Conservation (phyloP, 1,139 yeast genomes). For the Debaryomyces sp. region DNA sequence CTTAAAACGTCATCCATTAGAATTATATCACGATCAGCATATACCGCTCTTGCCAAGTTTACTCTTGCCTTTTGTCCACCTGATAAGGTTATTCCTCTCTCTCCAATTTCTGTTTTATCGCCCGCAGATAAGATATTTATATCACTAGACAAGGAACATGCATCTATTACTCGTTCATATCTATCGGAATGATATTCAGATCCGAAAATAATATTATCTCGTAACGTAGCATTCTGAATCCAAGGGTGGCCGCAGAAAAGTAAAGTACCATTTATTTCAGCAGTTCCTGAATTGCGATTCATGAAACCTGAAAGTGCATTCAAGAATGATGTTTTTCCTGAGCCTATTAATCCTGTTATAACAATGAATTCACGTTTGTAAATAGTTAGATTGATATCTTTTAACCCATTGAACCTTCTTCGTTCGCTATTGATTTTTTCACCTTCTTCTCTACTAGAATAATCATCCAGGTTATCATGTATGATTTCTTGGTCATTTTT, state of each 20-base stretch:
- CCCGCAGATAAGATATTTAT: conserved; percentile 44
- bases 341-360: conserved; percentile 72
- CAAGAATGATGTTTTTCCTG: conserved; percentile 70
- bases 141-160: conserved; percentile 42
- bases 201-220: conserved; percentile 43
- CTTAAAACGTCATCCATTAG: conserved; percentile 49
- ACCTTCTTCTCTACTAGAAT: conserved; percentile 7
- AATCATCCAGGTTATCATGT: conserved; percentile 8
- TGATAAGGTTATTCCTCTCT: conserved; percentile 50
- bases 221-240: conserved; percentile 49
- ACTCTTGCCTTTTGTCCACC: conserved; percentile 55
- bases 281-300: conserved; percentile 44
- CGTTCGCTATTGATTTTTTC: conserved; percentile 9
- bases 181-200: conserved; percentile 24
- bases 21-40: conserved; percentile 41
- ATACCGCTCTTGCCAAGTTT: conserved; percentile 49
- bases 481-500: conserved; percentile 18
- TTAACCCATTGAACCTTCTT: conserved; percentile 15
- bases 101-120: conserved; percentile 51
- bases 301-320: conserved; percentile 61
- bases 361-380: conserved; percentile 63
- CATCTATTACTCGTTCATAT: conserved; percentile 33
- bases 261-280: conserved; percentile 41
- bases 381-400: conserved; percentile 20
- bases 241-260: conserved; percentile 55